Evolutionary conservation across 768 basidiomycete species (phyloP), one percentile per base, ranked within the genome.

Genomic region (Suillus placidus): DNA sequence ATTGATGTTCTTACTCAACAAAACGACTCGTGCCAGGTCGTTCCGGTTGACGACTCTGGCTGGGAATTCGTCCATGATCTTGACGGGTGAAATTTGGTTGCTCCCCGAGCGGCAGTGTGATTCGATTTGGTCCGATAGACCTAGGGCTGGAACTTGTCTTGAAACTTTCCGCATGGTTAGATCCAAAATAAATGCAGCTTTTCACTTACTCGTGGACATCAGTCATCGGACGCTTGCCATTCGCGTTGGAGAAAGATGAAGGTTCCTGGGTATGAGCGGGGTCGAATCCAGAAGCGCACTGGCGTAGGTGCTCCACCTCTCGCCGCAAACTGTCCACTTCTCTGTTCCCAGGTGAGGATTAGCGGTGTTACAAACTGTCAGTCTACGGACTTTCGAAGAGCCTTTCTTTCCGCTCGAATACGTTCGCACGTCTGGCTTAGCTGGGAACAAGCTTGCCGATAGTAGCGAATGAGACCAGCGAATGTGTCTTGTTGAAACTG

Each of bases 401-500:
- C 69, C 70, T 77, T 79, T 55, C 77, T 73, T 54, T 89, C 86
- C 62, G 68, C 70, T 57, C 76, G 71, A 49, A 77, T 52, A 52
- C 76, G 71, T 54, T 76, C 76, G 57, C 74, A 77, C 32, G 76
- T 78, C 2, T 73, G 64, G 56, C 71, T 71, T 60, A 77, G 70
- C 20, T 91, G 87, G 38, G 84, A 74, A 68, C 84, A 83, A 67
- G 87, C 85, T 13, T 78, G 72, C 68, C 85, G 87, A 71, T 89
- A 90, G 67, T 85, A 84, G 52, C 86, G 83, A 51, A 92, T 83
- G 66, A 92, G 86, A 37, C 84, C 80, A 6, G 87, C 87, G 77
- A 94, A 84, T 13, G 86, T 85, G 69, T 92, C 90, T 77, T 91
- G 87, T 76, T 95, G 93, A 71, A 93, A 93, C 92, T 94, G 69